phyloP scores from a whole-genome alignment of 1,139 yeast species.

The Hansenula lynferdii region DNA sequence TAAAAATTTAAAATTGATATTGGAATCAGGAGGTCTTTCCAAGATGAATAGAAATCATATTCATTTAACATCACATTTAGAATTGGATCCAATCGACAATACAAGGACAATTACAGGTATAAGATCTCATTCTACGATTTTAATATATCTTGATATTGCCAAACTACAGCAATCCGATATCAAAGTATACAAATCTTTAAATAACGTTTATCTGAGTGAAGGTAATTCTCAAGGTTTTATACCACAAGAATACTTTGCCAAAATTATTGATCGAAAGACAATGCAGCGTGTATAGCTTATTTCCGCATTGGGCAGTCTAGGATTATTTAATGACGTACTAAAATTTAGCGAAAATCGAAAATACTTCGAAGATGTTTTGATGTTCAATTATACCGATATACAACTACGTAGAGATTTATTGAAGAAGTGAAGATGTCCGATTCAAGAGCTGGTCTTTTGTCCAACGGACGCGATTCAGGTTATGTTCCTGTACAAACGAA shows the following conservation, averaged over 20 bases:
- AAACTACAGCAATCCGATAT: constrained; percentile 42
- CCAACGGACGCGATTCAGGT: neutral
- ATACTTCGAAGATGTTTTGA: no score
- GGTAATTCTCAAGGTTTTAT: constrained; percentile 58
- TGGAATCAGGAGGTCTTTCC: constrained; percentile 51
- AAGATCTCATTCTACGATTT: constrained; percentile 50
- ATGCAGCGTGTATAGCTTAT: no score
- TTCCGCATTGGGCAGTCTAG: neutral
- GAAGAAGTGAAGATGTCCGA: no score
- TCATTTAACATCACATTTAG: constrained; percentile 54
- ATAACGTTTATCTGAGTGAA: constrained; percentile 68
- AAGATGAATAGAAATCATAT: constrained; percentile 79
- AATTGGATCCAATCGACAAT: constrained; percentile 14
- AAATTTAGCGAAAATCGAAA: no score
- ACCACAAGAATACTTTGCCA: constrained; percentile 39
- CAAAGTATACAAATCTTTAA: constrained; percentile 58
- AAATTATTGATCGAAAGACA: constrained; percentile 26
- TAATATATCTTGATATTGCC: constrained; percentile 57
- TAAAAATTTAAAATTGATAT: constrained; percentile 44
- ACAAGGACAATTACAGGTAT: constrained; percentile 55
- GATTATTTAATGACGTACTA: no score
- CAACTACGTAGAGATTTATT: no score
- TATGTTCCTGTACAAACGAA: neutral
- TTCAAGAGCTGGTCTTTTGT: constrained; percentile 1
- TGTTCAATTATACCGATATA: no score